These are phyloP conservation scores for Delitschia confertaspora DNA, from an alignment of 495 filamentous ascomycete genomes.

Conservation along the genomic window DNA sequence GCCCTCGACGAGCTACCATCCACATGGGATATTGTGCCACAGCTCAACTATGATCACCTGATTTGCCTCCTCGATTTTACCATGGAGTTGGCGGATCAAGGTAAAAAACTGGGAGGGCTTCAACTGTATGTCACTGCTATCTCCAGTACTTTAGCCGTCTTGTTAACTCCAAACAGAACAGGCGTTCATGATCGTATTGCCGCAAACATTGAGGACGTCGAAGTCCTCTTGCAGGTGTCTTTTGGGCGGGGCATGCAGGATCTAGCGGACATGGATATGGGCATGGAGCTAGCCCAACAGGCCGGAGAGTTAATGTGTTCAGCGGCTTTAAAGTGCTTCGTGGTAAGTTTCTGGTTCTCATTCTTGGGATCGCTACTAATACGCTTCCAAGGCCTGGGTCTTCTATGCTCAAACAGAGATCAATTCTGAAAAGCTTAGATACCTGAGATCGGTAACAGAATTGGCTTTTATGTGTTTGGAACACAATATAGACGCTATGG, in stretches of 20 bases:
- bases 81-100: slow-evolving; percentile 65
- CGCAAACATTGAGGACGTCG: slow-evolving; percentile 11
- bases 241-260: slow-evolving; percentile 20
- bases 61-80: slow-evolving; percentile 63
- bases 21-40: slow-evolving; percentile 45
- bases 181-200: slow-evolving; percentile 14
- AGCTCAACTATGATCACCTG: slow-evolving; percentile 47
- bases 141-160: too few relatives aligned
- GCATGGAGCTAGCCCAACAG: slow-evolving; percentile 7
- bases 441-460: slow-evolving; percentile 48
- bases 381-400: slow-evolving; percentile 50
- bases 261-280: not conserved
- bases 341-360: slow-evolving; percentile 37
- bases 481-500: slow-evolving; percentile 50
- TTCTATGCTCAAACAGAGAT: slow-evolving; percentile 54
- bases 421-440: slow-evolving; percentile 45
- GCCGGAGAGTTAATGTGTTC: slow-evolving; percentile 32
- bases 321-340: slow-evolving; percentile 52
- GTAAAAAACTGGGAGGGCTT: slow-evolving; percentile 49
- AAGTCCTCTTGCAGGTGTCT: slow-evolving; percentile 13
- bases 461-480: slow-evolving; percentile 50
- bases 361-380: slow-evolving; percentile 2
- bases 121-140: not conserved
- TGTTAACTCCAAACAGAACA: slow-evolving; percentile 8
- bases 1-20: slow-evolving; percentile 43